A percentile compares a stretch with the other conserved stretches of the same genome.
Conservation (phyloP, 768 basidiomycete genomes). For the Phylloporus rhodoxanthus region DNA sequence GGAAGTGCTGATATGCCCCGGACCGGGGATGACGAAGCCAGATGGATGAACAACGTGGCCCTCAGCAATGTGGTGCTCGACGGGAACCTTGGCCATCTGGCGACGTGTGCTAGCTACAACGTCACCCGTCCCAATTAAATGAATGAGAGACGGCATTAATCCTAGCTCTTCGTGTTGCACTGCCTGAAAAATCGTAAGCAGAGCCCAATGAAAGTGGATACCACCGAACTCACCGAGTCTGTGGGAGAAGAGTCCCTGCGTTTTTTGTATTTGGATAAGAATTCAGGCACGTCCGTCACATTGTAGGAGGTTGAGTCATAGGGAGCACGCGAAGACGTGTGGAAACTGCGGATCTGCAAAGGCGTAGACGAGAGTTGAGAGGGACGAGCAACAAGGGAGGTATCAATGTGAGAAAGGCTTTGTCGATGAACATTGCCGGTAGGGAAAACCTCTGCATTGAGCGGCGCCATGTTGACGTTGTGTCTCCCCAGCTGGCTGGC, state of each 20-base stretch:
- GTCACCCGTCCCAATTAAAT: constrained; percentile 20
- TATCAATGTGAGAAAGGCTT: neutral
- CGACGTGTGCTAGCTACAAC: constrained; percentile 27
- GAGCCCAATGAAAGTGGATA: neutral
- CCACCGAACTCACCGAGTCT: constrained; percentile 2
- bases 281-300: constrained; percentile 21
- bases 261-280: constrained; percentile 26
- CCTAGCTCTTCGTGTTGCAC: constrained; percentile 8
- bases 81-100: constrained; percentile 22
- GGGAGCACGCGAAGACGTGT: constrained; percentile 13
- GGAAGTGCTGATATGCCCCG: constrained; percentile 23
- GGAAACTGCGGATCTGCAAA: constrained; percentile 15
- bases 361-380: neutral
- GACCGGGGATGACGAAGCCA: constrained; percentile 28
- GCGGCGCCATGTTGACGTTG: constrained; percentile 25
- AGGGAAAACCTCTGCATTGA: neutral
- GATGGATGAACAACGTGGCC: constrained; percentile 24
- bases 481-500: constrained; percentile 29
- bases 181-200: neutral
- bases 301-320: constrained; percentile 27
- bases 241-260: constrained; percentile 4
- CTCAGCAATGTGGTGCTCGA: constrained; percentile 18
- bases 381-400: neutral
- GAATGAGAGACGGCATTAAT: constrained; percentile 21
- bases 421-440: no score